Evolutionary conservation across 1,284 basidiomycete genomes (phyloP), one percentile per base, ranked within the genome.

Genomic region (Stygiomarasmius scandens): DNA sequence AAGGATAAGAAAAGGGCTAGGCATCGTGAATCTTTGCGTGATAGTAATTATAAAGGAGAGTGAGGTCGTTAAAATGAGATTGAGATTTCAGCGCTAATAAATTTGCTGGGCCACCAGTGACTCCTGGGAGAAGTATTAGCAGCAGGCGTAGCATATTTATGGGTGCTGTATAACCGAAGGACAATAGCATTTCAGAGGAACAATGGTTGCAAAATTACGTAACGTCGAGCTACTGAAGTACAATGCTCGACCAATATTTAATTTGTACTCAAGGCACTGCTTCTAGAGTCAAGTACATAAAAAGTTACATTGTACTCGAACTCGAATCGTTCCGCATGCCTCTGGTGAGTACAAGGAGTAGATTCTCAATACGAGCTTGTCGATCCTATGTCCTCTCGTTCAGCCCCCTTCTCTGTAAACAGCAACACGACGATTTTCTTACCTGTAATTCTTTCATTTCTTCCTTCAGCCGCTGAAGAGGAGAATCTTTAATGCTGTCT

Each of bases 401-500:
- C 55, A 63, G n/a, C n/a, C n/a, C n/a, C n/a, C n/a, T n/a, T n/a
- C n/a, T n/a, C n/a, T n/a, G n/a, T 9, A 62, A 36, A 23, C 49
- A 32, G 32, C 27, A 44, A 10, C 8, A 36, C 36, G 38, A 56
- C 3, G 16, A 58, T n/a, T 50, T 16, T 64, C 79, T 55, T 54
- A 88, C 89, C 78, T 90, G 89, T 48, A 92, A 71, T 66, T 92
- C 90, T 67, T 86, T 89, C 81, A 92, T 88, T 68, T 93, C 90
- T 4, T 88, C 86, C 69, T 83, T 85, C 51, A 93, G 72, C 61
- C 72, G 78, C 38, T 81, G 78, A 27, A 90, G 80, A 2, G 89
- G 88, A 56, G 90, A 64, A 50, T 80, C 77, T 32, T 78, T 77
- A 52, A 87, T 79, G 52, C 85, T 83, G 47, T 89, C 86, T 56